These are phyloP conservation scores for Helianthus tuberosus DNA, from an alignment of 129 eudicot species.

Conservation along the genomic window DNA sequence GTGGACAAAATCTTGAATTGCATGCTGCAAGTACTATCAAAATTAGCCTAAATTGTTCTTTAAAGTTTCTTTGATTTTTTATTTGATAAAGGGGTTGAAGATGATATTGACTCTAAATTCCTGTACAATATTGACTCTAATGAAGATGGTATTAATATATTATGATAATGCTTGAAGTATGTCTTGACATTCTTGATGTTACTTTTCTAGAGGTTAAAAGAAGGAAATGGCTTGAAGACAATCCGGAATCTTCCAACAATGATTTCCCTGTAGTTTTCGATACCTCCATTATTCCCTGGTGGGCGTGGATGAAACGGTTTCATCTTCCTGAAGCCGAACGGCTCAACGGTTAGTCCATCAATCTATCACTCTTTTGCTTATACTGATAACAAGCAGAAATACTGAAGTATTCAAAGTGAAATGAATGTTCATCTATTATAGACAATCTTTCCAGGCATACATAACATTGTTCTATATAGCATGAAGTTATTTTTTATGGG, in stretches of 20 bases:
- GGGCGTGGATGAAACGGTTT: slow-evolving; percentile 97
- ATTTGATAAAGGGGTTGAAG: not conserved
- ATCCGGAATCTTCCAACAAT: slow-evolving; percentile 91
- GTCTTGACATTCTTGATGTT: slow-evolving; percentile 21
- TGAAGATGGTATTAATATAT: not conserved
- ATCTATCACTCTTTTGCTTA: not conserved
- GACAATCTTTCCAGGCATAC: not conserved
- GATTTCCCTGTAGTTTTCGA: slow-evolving; percentile 82
- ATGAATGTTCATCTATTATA: not conserved
- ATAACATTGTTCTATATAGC: not conserved
- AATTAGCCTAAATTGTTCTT: not conserved
- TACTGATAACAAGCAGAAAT: not conserved
- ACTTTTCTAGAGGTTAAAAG: slow-evolving; percentile 82
- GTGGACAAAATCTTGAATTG: not conserved
- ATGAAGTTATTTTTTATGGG: not conserved
- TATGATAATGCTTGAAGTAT: not conserved
- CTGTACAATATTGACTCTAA: not conserved
- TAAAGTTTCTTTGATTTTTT: no score
- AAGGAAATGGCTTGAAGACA: slow-evolving; percentile 91
- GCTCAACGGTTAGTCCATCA: slow-evolving; percentile 65
- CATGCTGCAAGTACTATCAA: not conserved
- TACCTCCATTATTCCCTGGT: slow-evolving; percentile 97
- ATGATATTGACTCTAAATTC: not conserved
- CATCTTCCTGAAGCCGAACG: slow-evolving; percentile 99
- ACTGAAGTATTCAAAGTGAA: not conserved